These are phyloP conservation scores for Solanum gandarillasii DNA, from an alignment of 257 asterid genomes.

Conservation along the genomic window DNA sequence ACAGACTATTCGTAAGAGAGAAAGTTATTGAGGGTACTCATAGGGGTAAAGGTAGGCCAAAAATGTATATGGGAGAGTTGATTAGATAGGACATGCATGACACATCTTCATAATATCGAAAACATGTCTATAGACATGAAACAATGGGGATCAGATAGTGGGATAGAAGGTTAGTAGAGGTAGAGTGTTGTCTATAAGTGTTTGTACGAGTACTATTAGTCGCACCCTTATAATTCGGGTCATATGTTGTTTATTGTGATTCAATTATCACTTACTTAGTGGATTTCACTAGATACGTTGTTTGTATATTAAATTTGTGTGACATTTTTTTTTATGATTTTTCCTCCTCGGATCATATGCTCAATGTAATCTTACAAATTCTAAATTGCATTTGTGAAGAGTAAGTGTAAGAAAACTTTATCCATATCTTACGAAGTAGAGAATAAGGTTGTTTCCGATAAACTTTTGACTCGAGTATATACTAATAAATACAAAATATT, in stretches of 20 bases:
- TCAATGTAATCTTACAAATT: neutral
- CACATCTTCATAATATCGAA: neutral
- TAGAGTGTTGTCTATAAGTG: too few relatives aligned
- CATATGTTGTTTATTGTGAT: neutral
- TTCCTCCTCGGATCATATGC: neutral
- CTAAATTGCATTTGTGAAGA: neutral
- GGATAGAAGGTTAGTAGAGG: neutral
- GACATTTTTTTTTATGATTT: too few relatives aligned
- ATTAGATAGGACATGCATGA: neutral
- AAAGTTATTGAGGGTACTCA: neutral
- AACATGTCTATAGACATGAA: too few relatives aligned
- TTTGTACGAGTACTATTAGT: neutral
- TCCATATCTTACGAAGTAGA: neutral
- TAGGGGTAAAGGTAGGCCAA: neutral
- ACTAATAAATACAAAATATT: neutral
- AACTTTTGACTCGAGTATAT: neutral
- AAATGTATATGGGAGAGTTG: neutral
- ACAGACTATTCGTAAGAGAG: neutral
- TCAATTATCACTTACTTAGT: neutral
- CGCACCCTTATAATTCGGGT: neutral
- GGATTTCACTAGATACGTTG: too few relatives aligned
- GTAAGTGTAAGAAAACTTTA: neutral
- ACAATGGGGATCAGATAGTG: neutral
- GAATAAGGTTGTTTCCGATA: neutral
- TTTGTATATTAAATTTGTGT: neutral